Evolutionary conservation across 2,329 filamentous ascomycete genomes (phyloP).

Genomic region (Diaporthe aspalathi): DNA sequence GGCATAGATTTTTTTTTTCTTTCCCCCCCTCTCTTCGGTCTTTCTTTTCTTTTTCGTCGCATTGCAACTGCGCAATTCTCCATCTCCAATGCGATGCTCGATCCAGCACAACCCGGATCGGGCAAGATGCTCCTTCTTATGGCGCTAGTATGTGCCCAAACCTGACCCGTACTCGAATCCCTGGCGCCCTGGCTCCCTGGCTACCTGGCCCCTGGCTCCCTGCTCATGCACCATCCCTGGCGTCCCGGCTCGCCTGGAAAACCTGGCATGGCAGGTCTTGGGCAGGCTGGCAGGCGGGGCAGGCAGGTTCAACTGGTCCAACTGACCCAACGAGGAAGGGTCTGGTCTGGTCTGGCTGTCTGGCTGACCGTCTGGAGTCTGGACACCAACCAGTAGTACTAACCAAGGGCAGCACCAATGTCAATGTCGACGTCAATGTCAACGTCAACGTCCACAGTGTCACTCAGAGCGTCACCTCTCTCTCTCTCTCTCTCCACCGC

Average conservation of each 20-base stretch:
- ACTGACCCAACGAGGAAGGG: too few species aligned
- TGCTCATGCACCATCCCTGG: neutral
- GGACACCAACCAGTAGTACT: too few species aligned
- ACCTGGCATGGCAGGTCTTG: conserved; percentile 29
- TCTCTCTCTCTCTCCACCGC: too few species aligned
- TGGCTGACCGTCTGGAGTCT: neutral
- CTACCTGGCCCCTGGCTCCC: conserved; percentile 14
- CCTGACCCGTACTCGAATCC: neutral
- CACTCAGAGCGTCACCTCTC: too few species aligned
- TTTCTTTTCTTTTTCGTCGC: conserved; percentile 5
- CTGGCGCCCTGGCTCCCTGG: conserved; percentile 10
- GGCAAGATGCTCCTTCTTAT: conserved; percentile 26
- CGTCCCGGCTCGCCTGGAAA: neutral
- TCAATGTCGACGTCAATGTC: neutral
- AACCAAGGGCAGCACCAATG: neutral
- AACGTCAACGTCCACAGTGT: too few species aligned
- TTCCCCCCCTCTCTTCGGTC: too few species aligned
- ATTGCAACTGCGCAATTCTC: conserved; percentile 7
- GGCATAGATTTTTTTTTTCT: neutral
- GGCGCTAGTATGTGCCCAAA: conserved; percentile 30
- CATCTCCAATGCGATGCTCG: conserved; percentile 13
- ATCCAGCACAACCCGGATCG: conserved; percentile 13
- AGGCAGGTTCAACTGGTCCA: too few species aligned
- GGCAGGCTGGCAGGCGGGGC: neutral
- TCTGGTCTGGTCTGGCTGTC: conserved; percentile 2